Base-by-base conservation (phyloP, 2,329 filamentous ascomycete genomes). In the Fusarium sulawesiense region DNA sequence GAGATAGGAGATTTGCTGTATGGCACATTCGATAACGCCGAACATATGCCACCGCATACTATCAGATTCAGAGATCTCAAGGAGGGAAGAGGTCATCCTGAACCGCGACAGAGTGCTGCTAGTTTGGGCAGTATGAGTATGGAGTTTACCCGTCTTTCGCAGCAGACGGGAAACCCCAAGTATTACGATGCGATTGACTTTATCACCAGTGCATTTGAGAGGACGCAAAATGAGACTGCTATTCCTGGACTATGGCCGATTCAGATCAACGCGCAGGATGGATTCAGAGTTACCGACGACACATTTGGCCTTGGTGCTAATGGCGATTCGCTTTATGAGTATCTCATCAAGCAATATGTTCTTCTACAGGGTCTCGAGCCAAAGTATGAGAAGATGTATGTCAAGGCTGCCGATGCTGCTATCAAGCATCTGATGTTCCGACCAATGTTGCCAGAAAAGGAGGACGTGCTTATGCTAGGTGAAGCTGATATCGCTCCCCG, bases 301-400 rank as follows among this genome's bases (percentile, higher is more conserved):
- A 76, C 54, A 0, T 88, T 84, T 66, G 74, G 73, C 48, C 77
- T 78, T 37, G 87, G 86, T 14, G 86, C 83, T 14, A 85, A 86
- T 79, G 82, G 85, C 6, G 87, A 89, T 70, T 87, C 86, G 10
- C 77, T 87, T 1, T 89, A 88, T 64, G 87, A 89, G 73, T 94
- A 94, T 74, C 86, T 93, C 66, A 84, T 87, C 3, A 82, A 93
- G 76, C 84, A 91, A 75, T 85, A 90, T 71, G 80, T 91, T 23
- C 82, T 93, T 2, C 82, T 93, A 0, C 88, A 89, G n/a, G 91
- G 91, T 8, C 60, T 72, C 2, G 81, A 83, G 9, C 72, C 76
- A 3, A 76, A 76, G 49, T 83, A 83, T 21, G 76, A 76, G 40
- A 66, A 72, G 8, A 82, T 83, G 79, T 79, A 78, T 25, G 67